A percentile compares a stretch with the other conserved stretches of the same genome.
Conservation (phyloP, 2,329 filamentous ascomycete species). For the Dissoconium aciculare region DNA sequence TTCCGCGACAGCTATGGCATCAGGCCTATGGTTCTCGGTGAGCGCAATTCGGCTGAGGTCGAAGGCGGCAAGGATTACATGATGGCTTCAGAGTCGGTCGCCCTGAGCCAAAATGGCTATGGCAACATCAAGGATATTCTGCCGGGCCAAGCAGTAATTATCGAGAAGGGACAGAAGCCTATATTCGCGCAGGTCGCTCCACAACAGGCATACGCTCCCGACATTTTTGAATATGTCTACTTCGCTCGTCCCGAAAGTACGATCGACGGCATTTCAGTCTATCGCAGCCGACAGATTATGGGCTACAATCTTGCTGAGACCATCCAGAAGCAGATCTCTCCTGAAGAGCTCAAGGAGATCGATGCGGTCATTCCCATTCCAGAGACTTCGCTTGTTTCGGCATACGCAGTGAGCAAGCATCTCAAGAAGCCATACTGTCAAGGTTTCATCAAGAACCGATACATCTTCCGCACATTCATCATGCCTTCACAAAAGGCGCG, state of each 20-base stretch:
- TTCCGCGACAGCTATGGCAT: constrained; percentile 72
- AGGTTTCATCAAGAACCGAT: constrained; percentile 79
- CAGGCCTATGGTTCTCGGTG: constrained; percentile 66
- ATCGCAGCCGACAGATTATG: constrained; percentile 75
- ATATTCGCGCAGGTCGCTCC: constrained; percentile 61
- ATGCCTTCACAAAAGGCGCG: constrained; percentile 69
- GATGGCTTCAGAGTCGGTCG: constrained; percentile 79
- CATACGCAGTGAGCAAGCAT: constrained; percentile 57
- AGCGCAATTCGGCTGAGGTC: constrained; percentile 35
- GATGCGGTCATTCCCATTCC: constrained; percentile 75
- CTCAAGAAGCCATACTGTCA: constrained; percentile 65
- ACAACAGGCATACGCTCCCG: constrained; percentile 58
- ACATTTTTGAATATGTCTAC: constrained; percentile 82
- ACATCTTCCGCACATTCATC: constrained; percentile 78
- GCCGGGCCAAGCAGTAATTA: constrained; percentile 74
- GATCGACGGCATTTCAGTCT: constrained; percentile 79
- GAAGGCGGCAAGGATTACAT: constrained; percentile 62
- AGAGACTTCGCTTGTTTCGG: constrained; percentile 70
- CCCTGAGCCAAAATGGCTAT: constrained; percentile 69
- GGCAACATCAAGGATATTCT: constrained; percentile 59
- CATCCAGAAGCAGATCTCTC: constrained; percentile 51
- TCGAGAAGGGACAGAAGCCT: constrained; percentile 60
- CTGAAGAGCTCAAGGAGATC: constrained; percentile 57
- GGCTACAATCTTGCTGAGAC: constrained; percentile 64
- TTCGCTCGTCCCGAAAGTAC: constrained; percentile 68